Conservation (phyloP, 2,329 filamentous ascomycete genomes). For the Chaetomium sp. region DNA sequence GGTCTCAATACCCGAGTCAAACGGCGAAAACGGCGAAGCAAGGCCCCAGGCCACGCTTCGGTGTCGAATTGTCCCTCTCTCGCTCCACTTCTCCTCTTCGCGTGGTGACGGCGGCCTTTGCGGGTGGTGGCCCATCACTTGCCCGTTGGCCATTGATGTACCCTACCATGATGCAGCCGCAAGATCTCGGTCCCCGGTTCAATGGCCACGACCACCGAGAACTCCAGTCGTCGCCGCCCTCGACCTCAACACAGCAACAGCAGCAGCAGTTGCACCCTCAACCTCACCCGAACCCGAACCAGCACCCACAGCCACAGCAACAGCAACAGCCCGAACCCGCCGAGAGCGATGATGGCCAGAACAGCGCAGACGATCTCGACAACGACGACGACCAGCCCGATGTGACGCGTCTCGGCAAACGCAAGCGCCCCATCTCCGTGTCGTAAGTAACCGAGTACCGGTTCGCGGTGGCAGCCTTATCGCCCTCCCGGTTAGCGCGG, state of each 20-base stretch:
- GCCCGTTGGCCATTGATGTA: conserved; percentile 15
- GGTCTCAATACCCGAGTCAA: conserved; percentile 13
- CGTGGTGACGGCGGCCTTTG: not conserved
- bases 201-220: conserved; percentile 22
- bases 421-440: conserved; percentile 62
- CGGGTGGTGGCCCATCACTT: conserved; percentile 10
- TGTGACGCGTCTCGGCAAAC: conserved; percentile 52
- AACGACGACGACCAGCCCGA: conserved; percentile 49
- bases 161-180: conserved; percentile 36
- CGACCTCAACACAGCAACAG: no score
- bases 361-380: conserved; percentile 49
- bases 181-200: conserved; percentile 29
- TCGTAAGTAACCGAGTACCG: conserved; percentile 50
- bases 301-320: not conserved
- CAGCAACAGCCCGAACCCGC: conserved; percentile 35
- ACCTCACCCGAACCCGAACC: conserved; percentile 37
- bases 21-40: not conserved
- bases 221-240: conserved; percentile 29
- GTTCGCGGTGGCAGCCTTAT: conserved; percentile 25
- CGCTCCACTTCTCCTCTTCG: conserved; percentile 7
- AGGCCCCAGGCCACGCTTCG: not conserved
- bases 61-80: not conserved
- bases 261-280: conserved; percentile 40
- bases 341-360: conserved; percentile 55
- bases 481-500: conserved; percentile 23